These are phyloP conservation scores for Lactifluus hygrophoroides DNA, from an alignment of 768 basidiomycete genomes.

Conservation along the genomic window DNA sequence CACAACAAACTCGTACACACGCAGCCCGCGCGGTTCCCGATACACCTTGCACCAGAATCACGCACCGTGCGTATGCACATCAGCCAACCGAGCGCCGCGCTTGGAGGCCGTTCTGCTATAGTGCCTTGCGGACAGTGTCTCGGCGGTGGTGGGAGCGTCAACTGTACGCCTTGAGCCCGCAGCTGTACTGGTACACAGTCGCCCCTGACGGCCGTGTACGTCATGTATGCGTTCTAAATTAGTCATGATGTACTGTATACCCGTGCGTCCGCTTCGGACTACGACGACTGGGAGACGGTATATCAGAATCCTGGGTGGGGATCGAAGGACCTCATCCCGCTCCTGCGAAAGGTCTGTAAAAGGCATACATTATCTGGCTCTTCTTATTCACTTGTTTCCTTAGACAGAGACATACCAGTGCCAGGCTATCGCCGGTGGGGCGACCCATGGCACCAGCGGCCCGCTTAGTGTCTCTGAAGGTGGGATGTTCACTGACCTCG, in stretches of 20 bases:
- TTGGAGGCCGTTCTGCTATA: too few species aligned
- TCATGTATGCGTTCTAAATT: neutral
- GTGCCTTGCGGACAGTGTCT: too few species aligned
- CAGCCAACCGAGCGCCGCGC: conserved; percentile 33
- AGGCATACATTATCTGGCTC: too few species aligned
- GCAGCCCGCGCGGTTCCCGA: conserved; percentile 46
- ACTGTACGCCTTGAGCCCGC: conserved; percentile 29
- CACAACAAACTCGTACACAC: conserved; percentile 37
- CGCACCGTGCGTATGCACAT: conserved; percentile 38
- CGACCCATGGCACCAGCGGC: conserved; percentile 38
- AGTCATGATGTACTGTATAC: conserved; percentile 42
- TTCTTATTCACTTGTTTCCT: neutral
- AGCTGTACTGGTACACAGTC: too few species aligned
- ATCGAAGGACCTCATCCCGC: conserved; percentile 45
- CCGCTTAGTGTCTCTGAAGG: conserved; percentile 35
- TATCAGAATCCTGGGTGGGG: conserved; percentile 64
- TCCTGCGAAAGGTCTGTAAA: conserved; percentile 43
- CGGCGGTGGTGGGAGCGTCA: conserved; percentile 53
- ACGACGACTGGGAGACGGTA: too few species aligned
- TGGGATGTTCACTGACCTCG: conserved; percentile 21
- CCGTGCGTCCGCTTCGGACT: conserved; percentile 53
- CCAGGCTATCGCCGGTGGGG: conserved; percentile 21
- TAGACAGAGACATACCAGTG: conserved; percentile 36
- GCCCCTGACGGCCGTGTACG: neutral
- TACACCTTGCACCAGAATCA: conserved; percentile 32